Evolutionary conservation across 768 basidiomycete genomes (phyloP).

Genomic region (Auricularia auricula-judae): DNA sequence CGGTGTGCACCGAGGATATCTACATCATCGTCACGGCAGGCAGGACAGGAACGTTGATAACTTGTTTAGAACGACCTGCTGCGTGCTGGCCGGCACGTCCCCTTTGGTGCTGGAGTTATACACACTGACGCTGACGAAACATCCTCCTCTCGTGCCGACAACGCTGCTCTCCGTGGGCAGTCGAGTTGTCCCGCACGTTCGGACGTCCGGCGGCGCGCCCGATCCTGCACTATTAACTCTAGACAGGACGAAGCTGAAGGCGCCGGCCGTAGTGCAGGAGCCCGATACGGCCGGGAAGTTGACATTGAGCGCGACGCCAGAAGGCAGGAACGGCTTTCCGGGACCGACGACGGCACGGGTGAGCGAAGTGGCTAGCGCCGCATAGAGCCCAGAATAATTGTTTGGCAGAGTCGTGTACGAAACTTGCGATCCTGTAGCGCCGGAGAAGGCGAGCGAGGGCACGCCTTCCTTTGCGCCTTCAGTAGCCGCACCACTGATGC

Average conservation of each 20-base stretch:
- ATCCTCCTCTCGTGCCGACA: slow-evolving; percentile 18
- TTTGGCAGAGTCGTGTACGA: slow-evolving; percentile 41
- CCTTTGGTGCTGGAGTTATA: slow-evolving; percentile 19
- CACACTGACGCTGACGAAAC: slow-evolving; percentile 21
- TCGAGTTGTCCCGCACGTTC: slow-evolving; percentile 13
- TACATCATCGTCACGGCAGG: not conserved
- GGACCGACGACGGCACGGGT: slow-evolving; percentile 22
- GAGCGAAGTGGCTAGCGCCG: slow-evolving; percentile 32
- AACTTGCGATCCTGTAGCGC: slow-evolving; percentile 23
- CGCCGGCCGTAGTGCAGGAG: slow-evolving; percentile 25
- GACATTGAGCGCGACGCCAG: slow-evolving; percentile 34
- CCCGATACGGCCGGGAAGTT: slow-evolving; percentile 32
- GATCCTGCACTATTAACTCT: slow-evolving; percentile 15
- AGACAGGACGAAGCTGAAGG: slow-evolving; percentile 28
- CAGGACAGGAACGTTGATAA: slow-evolving; percentile 13
- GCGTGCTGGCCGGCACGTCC: slow-evolving; percentile 22
- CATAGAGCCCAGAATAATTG: slow-evolving; percentile 30
- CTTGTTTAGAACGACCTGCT: slow-evolving; percentile 16
- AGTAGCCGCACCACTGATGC: slow-evolving; percentile 35
- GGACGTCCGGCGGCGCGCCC: slow-evolving; percentile 19
- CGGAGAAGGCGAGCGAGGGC: slow-evolving; percentile 41
- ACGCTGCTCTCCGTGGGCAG: slow-evolving; percentile 21
- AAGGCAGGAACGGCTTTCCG: slow-evolving; percentile 28
- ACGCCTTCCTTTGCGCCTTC: slow-evolving; percentile 39
- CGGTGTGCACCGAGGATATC: too few species aligned